Percentiles rank a stretch among this genome's conserved stretches.
These are phyloP conservation scores for Porogramme epimiltina DNA, from an alignment of 1,284 basidiomycete genomes.

Conservation along the genomic window DNA sequence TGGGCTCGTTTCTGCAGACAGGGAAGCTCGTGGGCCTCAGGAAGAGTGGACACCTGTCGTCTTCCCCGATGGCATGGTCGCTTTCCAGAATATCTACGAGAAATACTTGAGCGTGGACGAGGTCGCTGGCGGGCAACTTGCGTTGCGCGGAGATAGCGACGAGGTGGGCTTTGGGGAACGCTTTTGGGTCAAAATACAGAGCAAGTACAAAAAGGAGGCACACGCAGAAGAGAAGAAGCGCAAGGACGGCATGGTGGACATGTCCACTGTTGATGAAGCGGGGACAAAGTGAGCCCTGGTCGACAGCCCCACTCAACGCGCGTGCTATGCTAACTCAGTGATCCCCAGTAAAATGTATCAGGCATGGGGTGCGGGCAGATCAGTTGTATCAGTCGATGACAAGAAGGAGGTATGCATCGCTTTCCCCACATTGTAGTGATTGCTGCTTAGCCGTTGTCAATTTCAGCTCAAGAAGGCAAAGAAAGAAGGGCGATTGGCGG, in stretches of 20 bases:
- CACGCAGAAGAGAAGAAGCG: conserved; percentile 80
- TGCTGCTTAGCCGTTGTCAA: neutral
- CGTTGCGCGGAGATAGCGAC: conserved; percentile 83
- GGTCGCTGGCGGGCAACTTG: conserved; percentile 76
- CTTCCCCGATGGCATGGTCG: conserved; percentile 77
- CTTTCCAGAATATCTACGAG: conserved; percentile 84
- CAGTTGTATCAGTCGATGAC: conserved; percentile 70
- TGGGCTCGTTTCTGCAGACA: conserved; percentile 78
- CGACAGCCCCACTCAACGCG: neutral
- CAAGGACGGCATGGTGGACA: conserved; percentile 59
- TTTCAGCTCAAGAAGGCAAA: conserved; percentile 77
- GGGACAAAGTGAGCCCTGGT: conserved; percentile 61
- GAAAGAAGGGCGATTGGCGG: conserved; percentile 86
- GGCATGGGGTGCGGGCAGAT: conserved; percentile 84
- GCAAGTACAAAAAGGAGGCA: conserved; percentile 87
- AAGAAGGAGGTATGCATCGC: conserved; percentile 59
- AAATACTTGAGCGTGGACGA: conserved; percentile 84
- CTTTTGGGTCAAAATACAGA: conserved; percentile 89
- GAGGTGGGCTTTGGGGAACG: conserved; percentile 79
- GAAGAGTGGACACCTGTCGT: conserved; percentile 86
- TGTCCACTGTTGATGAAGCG: conserved; percentile 66
- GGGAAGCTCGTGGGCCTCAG: conserved; percentile 83
- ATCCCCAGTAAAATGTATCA: conserved; percentile 77
- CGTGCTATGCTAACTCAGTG: conserved; percentile 1
- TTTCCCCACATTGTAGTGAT: conserved; percentile 6